Evolutionary conservation across 2,329 filamentous ascomycete species (phyloP).

Genomic region (Ambrosiella xylebori): DNA sequence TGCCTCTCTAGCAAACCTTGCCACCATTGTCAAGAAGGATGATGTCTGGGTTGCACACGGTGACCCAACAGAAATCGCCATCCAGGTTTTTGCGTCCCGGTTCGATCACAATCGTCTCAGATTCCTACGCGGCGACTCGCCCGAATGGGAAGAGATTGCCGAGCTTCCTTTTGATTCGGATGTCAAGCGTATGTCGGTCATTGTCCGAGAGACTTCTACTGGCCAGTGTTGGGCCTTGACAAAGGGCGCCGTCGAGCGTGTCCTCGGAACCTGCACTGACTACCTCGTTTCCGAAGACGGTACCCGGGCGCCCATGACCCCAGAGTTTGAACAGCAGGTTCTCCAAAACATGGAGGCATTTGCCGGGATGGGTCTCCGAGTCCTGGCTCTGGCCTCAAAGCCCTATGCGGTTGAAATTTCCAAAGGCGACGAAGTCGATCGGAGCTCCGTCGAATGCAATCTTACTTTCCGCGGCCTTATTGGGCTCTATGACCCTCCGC

Average conservation of each 20-base stretch:
- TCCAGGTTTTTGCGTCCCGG: conserved; percentile 52
- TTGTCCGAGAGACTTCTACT: conserved; percentile 31
- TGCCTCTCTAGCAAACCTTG: conserved; percentile 39
- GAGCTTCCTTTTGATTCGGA: conserved; percentile 58
- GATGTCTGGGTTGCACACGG: conserved; percentile 42
- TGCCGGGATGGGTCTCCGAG: conserved; percentile 45
- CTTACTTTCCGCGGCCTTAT: conserved; percentile 50
- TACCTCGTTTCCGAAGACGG: conserved; percentile 21
- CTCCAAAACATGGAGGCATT: conserved; percentile 48
- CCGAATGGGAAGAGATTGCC: conserved; percentile 37
- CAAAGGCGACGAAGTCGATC: conserved; percentile 29
- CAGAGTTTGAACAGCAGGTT: conserved; percentile 36
- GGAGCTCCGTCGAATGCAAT: conserved; percentile 38
- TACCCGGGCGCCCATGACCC: conserved; percentile 25
- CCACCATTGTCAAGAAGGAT: conserved; percentile 28
- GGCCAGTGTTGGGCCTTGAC: conserved; percentile 26
- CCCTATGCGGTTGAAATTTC: conserved; percentile 20
- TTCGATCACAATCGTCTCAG: conserved; percentile 42
- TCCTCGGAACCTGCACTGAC: conserved; percentile 41
- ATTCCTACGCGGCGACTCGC: conserved; percentile 30
- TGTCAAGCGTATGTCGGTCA: conserved; percentile 58
- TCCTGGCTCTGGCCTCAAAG: conserved; percentile 45
- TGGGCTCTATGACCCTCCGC: conserved; percentile 55
- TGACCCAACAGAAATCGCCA: conserved; percentile 54
- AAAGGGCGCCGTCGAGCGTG: conserved; percentile 50